phyloP scores from a whole-genome alignment of 768 basidiomycete genomes.

The Pleurotus tuber-regium region DNA sequence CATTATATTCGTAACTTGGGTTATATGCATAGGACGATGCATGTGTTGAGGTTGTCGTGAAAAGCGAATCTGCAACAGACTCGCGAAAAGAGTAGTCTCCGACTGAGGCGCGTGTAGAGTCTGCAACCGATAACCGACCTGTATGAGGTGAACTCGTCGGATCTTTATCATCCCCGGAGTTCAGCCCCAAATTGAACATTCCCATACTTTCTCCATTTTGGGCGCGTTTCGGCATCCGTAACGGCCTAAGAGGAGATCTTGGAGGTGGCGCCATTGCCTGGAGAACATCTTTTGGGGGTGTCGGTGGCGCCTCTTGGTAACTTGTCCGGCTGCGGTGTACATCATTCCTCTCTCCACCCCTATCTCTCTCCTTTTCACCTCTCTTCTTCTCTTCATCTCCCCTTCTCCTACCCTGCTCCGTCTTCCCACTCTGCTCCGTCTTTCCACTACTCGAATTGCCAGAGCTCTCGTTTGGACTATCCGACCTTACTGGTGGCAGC shows the following conservation, averaged over 20 bases:
- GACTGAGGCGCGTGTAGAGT: slow-evolving; percentile 31
- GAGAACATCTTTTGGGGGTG: slow-evolving; percentile 31
- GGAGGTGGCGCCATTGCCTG: slow-evolving; percentile 37
- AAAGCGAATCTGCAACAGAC: slow-evolving; percentile 16
- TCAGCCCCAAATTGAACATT: slow-evolving; percentile 22
- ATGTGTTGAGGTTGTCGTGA: slow-evolving; percentile 20
- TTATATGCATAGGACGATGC: slow-evolving; percentile 21
- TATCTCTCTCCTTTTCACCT: slow-evolving; percentile 18
- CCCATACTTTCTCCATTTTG: slow-evolving; percentile 28
- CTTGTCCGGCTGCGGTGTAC: slow-evolving; percentile 7
- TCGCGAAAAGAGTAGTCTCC: slow-evolving; percentile 37
- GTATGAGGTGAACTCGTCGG: slow-evolving; percentile 5
- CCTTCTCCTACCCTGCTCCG: slow-evolving; percentile 11
- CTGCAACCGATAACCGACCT: slow-evolving; percentile 27
- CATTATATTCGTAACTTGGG: background rate
- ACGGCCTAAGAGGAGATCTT: slow-evolving; percentile 52
- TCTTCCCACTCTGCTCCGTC: slow-evolving; percentile 15
- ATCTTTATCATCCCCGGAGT: slow-evolving; percentile 9
- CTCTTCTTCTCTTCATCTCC: slow-evolving; percentile 11
- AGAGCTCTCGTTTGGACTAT: slow-evolving; percentile 50
- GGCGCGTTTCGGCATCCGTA: slow-evolving; percentile 21
- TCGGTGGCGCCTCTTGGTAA: slow-evolving; percentile 2
- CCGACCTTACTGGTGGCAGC: slow-evolving; percentile 52
- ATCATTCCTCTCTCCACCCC: slow-evolving; percentile 16
- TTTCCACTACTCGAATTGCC: slow-evolving; percentile 16